A percentile compares a stretch with the other conserved stretches of the same genome.
Evolutionary conservation across 208 protist genomes (phyloP).

Genomic region (Crithidia expoeki): DNA sequence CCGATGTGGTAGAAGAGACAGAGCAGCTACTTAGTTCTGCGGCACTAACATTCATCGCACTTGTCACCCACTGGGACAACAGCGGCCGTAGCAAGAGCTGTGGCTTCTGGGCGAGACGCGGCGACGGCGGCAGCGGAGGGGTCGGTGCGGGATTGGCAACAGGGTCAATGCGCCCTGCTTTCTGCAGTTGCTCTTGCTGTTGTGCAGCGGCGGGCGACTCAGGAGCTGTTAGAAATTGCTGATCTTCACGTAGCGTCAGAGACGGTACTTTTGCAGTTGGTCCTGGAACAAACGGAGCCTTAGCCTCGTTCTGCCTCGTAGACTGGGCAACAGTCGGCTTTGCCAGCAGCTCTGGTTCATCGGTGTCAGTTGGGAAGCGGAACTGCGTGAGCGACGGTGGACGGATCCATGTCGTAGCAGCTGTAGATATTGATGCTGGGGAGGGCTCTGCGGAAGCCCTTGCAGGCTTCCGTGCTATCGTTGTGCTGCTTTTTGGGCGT

Average conservation of each 20-base stretch:
- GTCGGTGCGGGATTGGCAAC: background rate
- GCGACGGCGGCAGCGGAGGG: background rate
- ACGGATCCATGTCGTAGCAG: background rate
- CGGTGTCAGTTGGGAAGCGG: too few relatives aligned
- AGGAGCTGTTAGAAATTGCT: too few relatives aligned
- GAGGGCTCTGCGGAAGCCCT: background rate
- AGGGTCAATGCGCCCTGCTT: background rate
- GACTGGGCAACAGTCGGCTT: too few relatives aligned
- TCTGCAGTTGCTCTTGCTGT: background rate
- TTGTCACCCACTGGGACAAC: slow-evolving; percentile 4
- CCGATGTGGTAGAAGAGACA: background rate
- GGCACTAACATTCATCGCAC: background rate
- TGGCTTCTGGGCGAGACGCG: slow-evolving; percentile 2
- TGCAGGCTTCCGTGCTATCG: too few relatives aligned
- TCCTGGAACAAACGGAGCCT: too few relatives aligned
- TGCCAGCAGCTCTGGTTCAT: too few relatives aligned
- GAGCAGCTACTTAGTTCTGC: background rate
- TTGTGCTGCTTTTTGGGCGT: too few relatives aligned
- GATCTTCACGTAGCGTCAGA: background rate
- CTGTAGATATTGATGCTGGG: background rate
- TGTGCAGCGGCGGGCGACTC: too few relatives aligned
- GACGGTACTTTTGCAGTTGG: background rate
- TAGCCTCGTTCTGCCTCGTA: too few relatives aligned
- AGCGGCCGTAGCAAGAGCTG: background rate
- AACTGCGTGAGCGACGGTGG: too few relatives aligned